Evolutionary conservation across 257 asterid species (phyloP).

Genomic region (Capsicum baccatum): DNA sequence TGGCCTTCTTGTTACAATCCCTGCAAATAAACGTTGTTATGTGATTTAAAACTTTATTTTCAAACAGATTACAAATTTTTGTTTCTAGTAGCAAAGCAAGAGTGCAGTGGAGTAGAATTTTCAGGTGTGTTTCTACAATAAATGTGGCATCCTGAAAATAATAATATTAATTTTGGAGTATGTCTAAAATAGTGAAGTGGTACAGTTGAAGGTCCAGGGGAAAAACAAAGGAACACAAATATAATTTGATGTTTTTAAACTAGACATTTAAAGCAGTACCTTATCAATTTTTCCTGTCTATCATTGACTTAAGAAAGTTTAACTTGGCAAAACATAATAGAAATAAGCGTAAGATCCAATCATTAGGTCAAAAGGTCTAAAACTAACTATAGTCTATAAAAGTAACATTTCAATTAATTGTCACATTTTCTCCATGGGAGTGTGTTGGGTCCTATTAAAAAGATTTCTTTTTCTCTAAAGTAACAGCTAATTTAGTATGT

Average conservation of each 20-base stretch:
- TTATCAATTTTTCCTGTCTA: neutral
- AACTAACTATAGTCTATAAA: neutral
- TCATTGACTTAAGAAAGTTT: neutral
- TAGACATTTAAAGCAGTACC: neutral
- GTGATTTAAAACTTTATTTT: neutral
- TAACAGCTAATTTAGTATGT: constrained; percentile 6
- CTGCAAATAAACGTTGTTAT: constrained; percentile 21
- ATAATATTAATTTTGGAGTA: neutral
- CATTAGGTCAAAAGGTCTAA: neutral
- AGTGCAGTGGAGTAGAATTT: neutral
- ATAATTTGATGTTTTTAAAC: neutral
- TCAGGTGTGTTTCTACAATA: neutral
- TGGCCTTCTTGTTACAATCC: constrained; percentile 60
- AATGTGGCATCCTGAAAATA: neutral
- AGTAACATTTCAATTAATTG: neutral
- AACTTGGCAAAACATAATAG: neutral
- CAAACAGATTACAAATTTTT: neutral
- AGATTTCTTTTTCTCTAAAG: neutral
- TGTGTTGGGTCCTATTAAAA: neutral
- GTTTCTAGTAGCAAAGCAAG: neutral
- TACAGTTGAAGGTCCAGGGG: constrained; percentile 15
- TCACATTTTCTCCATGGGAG: neutral
- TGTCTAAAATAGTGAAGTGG: constrained; percentile 23
- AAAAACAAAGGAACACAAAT: neutral
- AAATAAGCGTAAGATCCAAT: neutral